phyloP scores from a whole-genome alignment of 164 flowering plant species.

The Umbellularia californica region DNA sequence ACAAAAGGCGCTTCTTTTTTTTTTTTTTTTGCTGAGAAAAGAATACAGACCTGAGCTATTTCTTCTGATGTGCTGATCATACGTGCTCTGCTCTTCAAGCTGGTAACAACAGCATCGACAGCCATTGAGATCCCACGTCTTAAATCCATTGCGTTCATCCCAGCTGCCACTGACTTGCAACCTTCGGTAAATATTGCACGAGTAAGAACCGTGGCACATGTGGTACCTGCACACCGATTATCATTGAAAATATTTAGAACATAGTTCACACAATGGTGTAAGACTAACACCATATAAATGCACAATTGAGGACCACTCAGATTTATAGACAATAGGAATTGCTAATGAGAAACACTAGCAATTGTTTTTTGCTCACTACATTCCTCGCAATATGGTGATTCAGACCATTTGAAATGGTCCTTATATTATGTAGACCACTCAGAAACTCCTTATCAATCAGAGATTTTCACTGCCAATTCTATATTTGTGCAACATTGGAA shows the following conservation, averaged over 20 bases:
- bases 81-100: constrained; percentile 75
- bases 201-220: constrained; percentile 96
- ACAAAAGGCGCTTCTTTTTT: background rate
- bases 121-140: constrained; percentile 94
- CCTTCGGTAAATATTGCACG: constrained; percentile 90
- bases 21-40: background rate
- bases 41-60: constrained; percentile 73
- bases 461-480: no score
- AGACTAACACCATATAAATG: no score
- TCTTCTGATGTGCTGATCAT: constrained; percentile 97
- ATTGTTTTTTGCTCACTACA: no score
- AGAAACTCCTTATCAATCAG: no score
- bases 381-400: no score
- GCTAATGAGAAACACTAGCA: no score
- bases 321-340: no score
- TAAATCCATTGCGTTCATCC: constrained; percentile 97
- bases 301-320: no score
- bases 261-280: no score
- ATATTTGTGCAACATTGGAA: no score
- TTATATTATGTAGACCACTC: no score
- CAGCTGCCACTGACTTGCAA: constrained; percentile 97
- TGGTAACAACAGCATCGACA: constrained; percentile 87
- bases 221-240: constrained; percentile 60
- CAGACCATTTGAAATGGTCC: no score
- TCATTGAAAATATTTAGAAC: background rate